Evolutionary conservation across 1,284 basidiomycete species (phyloP).

Genomic region (Cryptococcus amylolentus): DNA sequence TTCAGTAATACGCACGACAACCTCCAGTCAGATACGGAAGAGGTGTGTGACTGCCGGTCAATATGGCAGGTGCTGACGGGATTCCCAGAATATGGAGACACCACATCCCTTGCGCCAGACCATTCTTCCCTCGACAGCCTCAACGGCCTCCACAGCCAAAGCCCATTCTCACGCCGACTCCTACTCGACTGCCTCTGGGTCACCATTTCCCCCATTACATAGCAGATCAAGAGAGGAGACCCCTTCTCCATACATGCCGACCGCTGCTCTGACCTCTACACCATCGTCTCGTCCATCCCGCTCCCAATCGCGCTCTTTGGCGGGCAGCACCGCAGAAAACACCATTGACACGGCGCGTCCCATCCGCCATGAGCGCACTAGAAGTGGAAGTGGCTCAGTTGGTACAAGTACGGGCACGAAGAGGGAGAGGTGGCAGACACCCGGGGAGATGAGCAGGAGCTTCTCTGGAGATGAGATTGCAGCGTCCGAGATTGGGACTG

Average conservation of each 20-base stretch:
- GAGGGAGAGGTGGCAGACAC: slow-evolving; percentile 31
- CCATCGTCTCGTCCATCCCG: slow-evolving; percentile 21
- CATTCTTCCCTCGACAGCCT: slow-evolving; percentile 8
- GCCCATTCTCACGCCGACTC: slow-evolving; percentile 13
- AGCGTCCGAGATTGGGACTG: slow-evolving; percentile 9
- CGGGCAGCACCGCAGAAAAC: slow-evolving; percentile 9
- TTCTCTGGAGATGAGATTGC: slow-evolving; percentile 33
- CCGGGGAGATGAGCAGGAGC: slow-evolving; percentile 33
- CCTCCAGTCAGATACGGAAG: neutral
- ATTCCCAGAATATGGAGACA: slow-evolving; percentile 20
- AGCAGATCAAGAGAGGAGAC: slow-evolving; percentile 2
- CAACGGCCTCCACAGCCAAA: slow-evolving; percentile 7
- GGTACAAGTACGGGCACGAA: slow-evolving; percentile 19
- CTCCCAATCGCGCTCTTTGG: slow-evolving; percentile 11
- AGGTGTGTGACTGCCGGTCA: neutral
- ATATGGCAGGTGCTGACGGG: neutral
- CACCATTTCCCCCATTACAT: slow-evolving; percentile 26
- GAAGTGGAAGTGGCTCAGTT: slow-evolving; percentile 19
- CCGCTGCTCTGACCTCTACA: slow-evolving; percentile 28
- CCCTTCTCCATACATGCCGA: slow-evolving; percentile 21
- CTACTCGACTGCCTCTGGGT: slow-evolving; percentile 23
- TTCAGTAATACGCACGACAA: slow-evolving; percentile 7
- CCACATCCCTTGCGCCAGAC: slow-evolving; percentile 28
- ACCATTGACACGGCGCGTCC: slow-evolving; percentile 1
- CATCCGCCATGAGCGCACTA: slow-evolving; percentile 15